Conservation (phyloP, 768 basidiomycete species). For the Paxillus rubicundulus region DNA sequence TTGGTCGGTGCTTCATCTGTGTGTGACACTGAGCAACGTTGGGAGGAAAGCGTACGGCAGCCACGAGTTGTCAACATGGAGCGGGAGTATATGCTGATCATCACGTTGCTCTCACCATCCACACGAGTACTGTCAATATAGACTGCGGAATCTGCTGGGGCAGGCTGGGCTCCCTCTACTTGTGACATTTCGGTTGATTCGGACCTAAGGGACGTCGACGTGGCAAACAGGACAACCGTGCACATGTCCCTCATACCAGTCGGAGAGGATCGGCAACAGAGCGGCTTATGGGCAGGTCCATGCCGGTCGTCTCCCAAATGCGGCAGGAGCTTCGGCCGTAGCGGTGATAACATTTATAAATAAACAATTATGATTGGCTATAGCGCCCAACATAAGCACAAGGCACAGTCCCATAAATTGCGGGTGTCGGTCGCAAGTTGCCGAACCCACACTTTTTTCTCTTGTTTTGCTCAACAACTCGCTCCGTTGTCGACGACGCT, state of each 20-base stretch:
- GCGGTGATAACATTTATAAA: conserved; percentile 23
- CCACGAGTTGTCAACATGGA: neutral
- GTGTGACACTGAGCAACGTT: neutral
- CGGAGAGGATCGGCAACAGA: conserved; percentile 5
- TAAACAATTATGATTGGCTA: conserved; percentile 19
- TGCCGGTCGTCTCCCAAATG: conserved; percentile 1
- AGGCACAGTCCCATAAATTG: conserved; percentile 19
- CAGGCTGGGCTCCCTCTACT: no score
- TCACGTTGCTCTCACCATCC: neutral
- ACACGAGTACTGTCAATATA: neutral
- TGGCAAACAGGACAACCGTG: no score
- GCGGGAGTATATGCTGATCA: neutral
- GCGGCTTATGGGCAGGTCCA: conserved; percentile 2
- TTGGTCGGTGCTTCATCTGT: neutral
- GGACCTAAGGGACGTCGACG: neutral
- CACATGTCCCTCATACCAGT: neutral
- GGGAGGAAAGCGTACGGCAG: conserved; percentile 5
- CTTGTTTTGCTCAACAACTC: conserved; percentile 16
- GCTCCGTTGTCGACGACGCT: conserved; percentile 20
- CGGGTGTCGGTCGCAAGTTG: conserved; percentile 15
- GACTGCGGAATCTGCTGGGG: neutral
- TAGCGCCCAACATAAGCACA: conserved; percentile 10
- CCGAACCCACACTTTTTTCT: conserved; percentile 21
- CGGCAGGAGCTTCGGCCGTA: neutral
- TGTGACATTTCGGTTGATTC: neutral